Evolutionary conservation across 306 rosid species (phyloP), one percentile per base, ranked within the genome.

Genomic region (Parietaria judaica): DNA sequence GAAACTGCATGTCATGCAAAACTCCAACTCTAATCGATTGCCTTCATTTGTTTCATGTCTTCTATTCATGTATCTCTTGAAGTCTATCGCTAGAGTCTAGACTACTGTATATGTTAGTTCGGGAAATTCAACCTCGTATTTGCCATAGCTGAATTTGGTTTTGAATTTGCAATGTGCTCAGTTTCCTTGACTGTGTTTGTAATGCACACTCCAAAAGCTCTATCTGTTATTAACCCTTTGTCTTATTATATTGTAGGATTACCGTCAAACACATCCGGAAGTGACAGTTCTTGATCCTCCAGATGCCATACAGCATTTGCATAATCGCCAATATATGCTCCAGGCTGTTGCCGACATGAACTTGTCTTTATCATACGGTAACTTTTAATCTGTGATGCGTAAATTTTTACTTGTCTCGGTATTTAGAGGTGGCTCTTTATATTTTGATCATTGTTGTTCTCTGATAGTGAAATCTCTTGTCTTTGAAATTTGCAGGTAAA

Each of bases 271-370:
- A 56, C 90, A 90, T 65, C 97, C 95, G 37, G 97, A 90, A 63
- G 97, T 90, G 43, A 86, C 94, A 14, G 90, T 90, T 67, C 84
- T 90, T 69, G 97, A 90, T 80, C 97, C 97, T 73, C 97, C 97
- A 14, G 97, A 90, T 79, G 90, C 94, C 70, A 90, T 90, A 71
- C 94, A 82, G 57, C 90, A 76, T 72, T 63, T 86, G 67, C 95
- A 76, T 63, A 86, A 68, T 65, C 90, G 97, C 57, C 97, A 90
- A 46, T 84, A 78, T 74, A 90, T 90, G 97, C 97, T 86, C 53
- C 95, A 90, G 76, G 97, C 97, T 51, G 97, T 90, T 67, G 95
- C 95, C 35, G 97, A 90, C 65, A 76, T 90, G 83, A 72, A 74
- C 63, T 82, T 90, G 72, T 86, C 83, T 48, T 89, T 82, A 41